Percentiles rank a stretch among this genome's conserved stretches.
Evolutionary conservation across 331 rosid species (phyloP).

Genomic region (Malus hybrid): DNA sequence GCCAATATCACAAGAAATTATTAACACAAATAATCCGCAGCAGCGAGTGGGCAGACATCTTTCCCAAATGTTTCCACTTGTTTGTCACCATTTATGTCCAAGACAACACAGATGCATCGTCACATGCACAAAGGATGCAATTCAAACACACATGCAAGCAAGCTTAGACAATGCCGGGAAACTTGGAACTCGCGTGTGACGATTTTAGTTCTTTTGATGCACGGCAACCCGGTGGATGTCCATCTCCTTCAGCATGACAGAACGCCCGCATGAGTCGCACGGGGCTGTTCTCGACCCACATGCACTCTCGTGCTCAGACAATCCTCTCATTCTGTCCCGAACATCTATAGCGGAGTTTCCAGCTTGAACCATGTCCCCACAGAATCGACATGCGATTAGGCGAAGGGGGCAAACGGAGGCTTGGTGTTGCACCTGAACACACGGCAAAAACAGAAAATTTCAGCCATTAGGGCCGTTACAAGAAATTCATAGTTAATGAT

Average conservation of each 20-base stretch:
- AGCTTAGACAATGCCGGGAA: neutral
- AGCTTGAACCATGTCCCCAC: conserved; percentile 98
- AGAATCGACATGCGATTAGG: conserved; percentile 67
- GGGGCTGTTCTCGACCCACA: conserved; percentile 97
- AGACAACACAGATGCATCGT: too few relatives aligned
- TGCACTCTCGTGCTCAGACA: conserved; percentile 89
- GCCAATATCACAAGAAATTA: too few relatives aligned
- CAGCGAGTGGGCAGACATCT: neutral
- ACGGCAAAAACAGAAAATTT: neutral
- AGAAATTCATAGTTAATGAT: neutral
- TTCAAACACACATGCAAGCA: neutral
- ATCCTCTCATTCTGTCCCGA: conserved; percentile 80
- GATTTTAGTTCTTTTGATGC: conserved; percentile 69
- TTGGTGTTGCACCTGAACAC: conserved; percentile 77
- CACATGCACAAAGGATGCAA: conserved; percentile 1
- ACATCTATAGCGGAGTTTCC: conserved; percentile 69
- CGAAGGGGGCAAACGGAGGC: conserved; percentile 67
- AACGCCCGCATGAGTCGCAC: conserved; percentile 93
- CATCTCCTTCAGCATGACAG: conserved; percentile 99
- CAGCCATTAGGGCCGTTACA: neutral
- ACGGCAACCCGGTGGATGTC: conserved; percentile 92
- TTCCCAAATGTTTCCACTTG: neutral
- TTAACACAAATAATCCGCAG: neutral
- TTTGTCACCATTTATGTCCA: neutral
- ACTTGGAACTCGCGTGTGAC: neutral